These are phyloP conservation scores for Plasmodium fragile DNA, from an alignment of 169 alveolate species.

Conservation along the genomic window DNA sequence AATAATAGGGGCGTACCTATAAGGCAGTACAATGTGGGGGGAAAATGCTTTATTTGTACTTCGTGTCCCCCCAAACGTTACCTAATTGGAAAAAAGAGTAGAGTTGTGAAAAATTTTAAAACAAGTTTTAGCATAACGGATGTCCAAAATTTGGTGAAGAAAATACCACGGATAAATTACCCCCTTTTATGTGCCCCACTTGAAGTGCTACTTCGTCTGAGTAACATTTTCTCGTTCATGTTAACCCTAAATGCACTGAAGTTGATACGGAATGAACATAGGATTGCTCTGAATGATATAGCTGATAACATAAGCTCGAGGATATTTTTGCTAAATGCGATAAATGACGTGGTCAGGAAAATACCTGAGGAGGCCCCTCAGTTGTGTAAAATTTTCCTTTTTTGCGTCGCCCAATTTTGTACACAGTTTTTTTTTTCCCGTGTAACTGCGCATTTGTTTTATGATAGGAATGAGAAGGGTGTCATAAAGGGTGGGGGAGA, in stretches of 20 bases:
- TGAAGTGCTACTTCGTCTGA: neutral
- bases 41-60: constrained; percentile 16
- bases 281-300: constrained; percentile 14
- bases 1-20: neutral
- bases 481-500: neutral
- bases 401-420: constrained; percentile 28
- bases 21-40: neutral
- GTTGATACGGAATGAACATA: constrained; percentile 20
- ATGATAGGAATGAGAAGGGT: neutral
- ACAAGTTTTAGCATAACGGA: constrained; percentile 14
- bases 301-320: constrained; percentile 35
- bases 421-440: constrained; percentile 10
- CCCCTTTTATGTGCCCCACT: neutral
- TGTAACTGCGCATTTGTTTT: constrained; percentile 9
- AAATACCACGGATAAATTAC: neutral
- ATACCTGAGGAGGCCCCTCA: neutral
- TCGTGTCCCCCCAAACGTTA: neutral
- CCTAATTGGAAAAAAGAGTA: neutral
- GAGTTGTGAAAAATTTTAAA: neutral
- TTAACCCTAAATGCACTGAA: constrained; percentile 8
- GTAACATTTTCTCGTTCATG: constrained; percentile 51
- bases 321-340: constrained; percentile 51
- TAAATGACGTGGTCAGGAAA: constrained; percentile 38
- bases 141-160: neutral
- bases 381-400: constrained; percentile 11